A percentile compares a stretch with the other conserved stretches of the same genome.
Evolutionary conservation across 169 alveolate genomes (phyloP).

Genomic region (Plasmodium billcollinsi): DNA sequence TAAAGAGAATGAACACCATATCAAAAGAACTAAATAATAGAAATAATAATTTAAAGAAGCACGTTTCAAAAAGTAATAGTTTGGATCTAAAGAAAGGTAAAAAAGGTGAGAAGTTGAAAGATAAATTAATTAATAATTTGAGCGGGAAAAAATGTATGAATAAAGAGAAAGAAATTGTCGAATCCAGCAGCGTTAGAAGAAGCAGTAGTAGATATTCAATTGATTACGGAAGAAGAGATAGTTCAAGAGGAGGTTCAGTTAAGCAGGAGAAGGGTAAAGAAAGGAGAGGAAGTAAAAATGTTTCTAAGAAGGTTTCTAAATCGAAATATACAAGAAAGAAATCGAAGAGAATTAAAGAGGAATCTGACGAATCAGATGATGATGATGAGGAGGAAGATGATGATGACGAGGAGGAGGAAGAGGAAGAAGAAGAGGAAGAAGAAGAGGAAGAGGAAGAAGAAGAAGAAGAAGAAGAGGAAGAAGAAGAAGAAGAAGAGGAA

Average conservation of each 20-base stretch:
- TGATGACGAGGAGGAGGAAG: background rate
- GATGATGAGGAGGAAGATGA: background rate
- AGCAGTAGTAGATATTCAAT: too few species aligned
- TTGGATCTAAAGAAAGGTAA: background rate
- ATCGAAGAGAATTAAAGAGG: background rate
- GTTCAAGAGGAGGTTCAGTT: background rate
- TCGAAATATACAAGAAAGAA: background rate
- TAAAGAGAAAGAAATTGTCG: background rate
- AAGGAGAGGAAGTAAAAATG: background rate
- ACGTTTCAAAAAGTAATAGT: background rate
- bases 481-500: background rate
- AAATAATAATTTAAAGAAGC: background rate
- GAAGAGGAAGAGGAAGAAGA: background rate
- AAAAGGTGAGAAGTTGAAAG: background rate
- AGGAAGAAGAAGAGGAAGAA: background rate
- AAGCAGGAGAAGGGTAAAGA: background rate
- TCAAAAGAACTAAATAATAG: slow-evolving; percentile 3
- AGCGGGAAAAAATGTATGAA: background rate
- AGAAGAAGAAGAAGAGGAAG: background rate
- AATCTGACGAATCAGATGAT: background rate
- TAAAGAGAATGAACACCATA: background rate
- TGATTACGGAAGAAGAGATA: background rate
- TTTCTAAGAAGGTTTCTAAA: background rate
- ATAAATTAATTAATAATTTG: background rate
- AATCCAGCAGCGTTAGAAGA: too few species aligned